Evolutionary conservation across 192 early-diverging fungal genomes (phyloP).

Genomic region (Rhizophagus clarus): DNA sequence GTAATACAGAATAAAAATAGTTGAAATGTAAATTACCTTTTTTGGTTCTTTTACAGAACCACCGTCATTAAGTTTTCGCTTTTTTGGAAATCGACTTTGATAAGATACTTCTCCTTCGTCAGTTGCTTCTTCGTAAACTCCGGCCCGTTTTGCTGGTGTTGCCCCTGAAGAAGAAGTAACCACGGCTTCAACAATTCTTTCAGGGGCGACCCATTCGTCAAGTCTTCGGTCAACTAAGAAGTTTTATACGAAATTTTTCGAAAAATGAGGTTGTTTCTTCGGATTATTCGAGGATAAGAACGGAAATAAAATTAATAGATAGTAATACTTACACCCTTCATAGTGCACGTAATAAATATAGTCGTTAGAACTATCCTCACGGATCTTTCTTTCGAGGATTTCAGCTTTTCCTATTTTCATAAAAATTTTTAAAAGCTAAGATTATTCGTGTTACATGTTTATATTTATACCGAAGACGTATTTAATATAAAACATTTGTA

Average conservation of each 20-base stretch:
- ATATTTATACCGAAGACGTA: background rate
- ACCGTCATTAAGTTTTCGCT: background rate
- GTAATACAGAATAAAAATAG: background rate
- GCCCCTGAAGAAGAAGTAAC: background rate
- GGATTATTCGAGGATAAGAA: background rate
- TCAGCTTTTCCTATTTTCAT: background rate
- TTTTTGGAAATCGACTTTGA: background rate
- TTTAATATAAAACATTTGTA: background rate
- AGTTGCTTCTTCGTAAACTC: background rate
- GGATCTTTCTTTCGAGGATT: background rate
- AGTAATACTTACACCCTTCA: background rate
- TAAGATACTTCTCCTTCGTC: background rate
- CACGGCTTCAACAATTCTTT: background rate
- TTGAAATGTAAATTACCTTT: background rate
- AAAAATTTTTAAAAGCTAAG: background rate
- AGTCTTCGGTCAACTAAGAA: background rate
- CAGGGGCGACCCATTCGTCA: background rate
- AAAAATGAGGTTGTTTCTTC: background rate
- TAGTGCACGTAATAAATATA: background rate
- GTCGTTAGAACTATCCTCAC: background rate
- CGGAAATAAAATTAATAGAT: background rate
- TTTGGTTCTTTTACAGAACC: background rate
- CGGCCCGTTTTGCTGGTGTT: background rate
- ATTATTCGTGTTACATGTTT: background rate
- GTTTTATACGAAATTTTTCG: background rate